Evolutionary conservation across 2,329 filamentous ascomycete species (phyloP).

Genomic region (Blastomyces emzantsi): DNA sequence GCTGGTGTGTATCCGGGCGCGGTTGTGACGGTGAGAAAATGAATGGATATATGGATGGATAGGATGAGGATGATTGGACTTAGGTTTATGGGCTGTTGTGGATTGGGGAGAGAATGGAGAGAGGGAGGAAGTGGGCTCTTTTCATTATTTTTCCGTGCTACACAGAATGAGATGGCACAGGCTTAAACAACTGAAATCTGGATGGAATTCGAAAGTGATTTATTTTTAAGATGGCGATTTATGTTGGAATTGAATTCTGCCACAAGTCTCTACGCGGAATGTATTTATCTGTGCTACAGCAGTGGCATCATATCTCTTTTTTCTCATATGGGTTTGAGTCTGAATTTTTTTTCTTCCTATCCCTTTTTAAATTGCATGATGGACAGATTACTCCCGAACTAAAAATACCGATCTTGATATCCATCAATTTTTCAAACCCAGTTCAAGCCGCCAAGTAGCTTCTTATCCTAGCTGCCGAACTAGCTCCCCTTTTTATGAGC

Average conservation of each 20-base stretch:
- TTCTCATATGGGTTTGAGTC: neutral
- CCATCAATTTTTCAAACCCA: too few species aligned
- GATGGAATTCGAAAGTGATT: neutral
- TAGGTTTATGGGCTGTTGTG: neutral
- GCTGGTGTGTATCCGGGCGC: constrained; percentile 28
- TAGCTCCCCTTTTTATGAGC: neutral
- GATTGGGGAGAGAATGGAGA: neutral
- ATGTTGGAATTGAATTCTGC: neutral
- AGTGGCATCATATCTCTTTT: neutral
- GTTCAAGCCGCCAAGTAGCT: too few species aligned
- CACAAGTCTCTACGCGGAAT: neutral
- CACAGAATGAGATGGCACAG: neutral
- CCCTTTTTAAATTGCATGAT: too few species aligned
- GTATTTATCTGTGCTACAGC: neutral
- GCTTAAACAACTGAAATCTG: neutral
- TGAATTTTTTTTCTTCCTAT: neutral
- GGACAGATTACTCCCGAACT: too few species aligned
- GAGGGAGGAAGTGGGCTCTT: neutral
- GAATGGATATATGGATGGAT: constrained; percentile 10
- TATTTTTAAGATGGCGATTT: neutral
- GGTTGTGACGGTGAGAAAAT: constrained; percentile 27
- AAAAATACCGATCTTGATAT: too few species aligned
- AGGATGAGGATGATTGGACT: neutral
- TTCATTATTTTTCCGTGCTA: neutral
- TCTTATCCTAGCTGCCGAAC: neutral